Evolutionary conservation across 2,329 filamentous ascomycete genomes (phyloP).

Genomic region (Exserohilum turcica): DNA sequence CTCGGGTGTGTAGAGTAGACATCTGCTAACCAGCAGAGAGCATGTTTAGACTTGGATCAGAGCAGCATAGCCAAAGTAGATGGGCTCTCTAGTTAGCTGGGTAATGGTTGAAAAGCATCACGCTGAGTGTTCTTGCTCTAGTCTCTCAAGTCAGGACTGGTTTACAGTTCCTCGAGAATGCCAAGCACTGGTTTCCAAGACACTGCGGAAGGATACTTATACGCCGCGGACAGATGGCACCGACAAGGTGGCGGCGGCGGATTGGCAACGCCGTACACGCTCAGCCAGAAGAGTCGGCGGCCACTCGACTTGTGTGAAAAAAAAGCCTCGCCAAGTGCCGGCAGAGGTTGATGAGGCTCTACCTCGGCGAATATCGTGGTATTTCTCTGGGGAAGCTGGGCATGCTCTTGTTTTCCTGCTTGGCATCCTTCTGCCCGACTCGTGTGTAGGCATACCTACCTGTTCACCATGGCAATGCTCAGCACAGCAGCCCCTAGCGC

Average conservation of each 20-base stretch:
- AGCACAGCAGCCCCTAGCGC: background rate
- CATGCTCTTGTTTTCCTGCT: background rate
- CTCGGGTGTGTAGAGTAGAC: background rate
- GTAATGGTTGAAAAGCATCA: background rate
- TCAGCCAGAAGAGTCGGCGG: background rate
- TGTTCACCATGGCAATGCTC: background rate
- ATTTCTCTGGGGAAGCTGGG: background rate
- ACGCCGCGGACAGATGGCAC: too few relatives aligned
- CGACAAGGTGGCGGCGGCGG: too few relatives aligned
- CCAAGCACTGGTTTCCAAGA: background rate
- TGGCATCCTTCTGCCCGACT: constrained; percentile 1
- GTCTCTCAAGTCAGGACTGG: background rate
- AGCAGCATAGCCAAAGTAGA: background rate
- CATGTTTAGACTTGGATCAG: background rate
- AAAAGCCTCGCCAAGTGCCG: background rate
- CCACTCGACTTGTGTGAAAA: background rate
- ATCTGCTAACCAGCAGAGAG: background rate
- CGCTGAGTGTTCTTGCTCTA: background rate
- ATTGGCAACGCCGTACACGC: too few relatives aligned
- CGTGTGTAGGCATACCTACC: background rate
- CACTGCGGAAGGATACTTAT: background rate
- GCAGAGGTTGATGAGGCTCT: constrained; percentile 4
- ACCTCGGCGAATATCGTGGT: constrained; percentile 3
- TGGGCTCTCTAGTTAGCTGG: background rate
- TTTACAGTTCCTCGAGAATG: background rate